Conservation (phyloP, 306 rosid species). For the Glycine soja region DNA sequence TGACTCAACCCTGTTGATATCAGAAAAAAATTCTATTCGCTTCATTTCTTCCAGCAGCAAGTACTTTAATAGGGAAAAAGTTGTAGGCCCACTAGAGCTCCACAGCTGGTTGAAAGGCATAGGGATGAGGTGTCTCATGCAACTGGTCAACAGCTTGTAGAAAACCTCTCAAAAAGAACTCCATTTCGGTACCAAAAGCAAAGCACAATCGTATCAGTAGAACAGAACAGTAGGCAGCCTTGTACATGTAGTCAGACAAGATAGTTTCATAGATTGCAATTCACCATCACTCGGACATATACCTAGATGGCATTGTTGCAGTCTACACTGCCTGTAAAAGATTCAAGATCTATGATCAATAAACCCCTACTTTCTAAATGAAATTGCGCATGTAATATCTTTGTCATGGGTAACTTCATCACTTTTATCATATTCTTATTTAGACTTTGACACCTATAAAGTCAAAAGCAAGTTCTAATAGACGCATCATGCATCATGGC, state of each 20-base stretch:
- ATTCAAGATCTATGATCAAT: constrained; percentile 24
- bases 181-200: constrained; percentile 13
- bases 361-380: constrained; percentile 36
- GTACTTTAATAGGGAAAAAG: not conserved
- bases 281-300: constrained; percentile 24
- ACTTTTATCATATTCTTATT: constrained; percentile 23
- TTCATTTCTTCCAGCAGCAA: constrained; percentile 34
- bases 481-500: constrained; percentile 31
- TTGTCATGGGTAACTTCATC: constrained; percentile 5
- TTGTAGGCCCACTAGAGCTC: constrained; percentile 1
- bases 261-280: constrained; percentile 16
- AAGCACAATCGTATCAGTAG: constrained; percentile 6
- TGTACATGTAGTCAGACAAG: constrained; percentile 17
- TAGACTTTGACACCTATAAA: not conserved
- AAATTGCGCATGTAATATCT: not conserved
- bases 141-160: not conserved
- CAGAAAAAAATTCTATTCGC: not conserved
- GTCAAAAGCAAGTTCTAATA: constrained; percentile 4
- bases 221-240: not conserved
- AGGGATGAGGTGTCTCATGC: constrained; percentile 29
- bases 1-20: constrained; percentile 5
- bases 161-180: constrained; percentile 17
- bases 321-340: constrained; percentile 25
- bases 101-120: not conserved
- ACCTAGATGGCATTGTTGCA: constrained; percentile 20